Evolutionary conservation across 805 yeast genomes (phyloP).

Genomic region (Nakazawaea populi): DNA sequence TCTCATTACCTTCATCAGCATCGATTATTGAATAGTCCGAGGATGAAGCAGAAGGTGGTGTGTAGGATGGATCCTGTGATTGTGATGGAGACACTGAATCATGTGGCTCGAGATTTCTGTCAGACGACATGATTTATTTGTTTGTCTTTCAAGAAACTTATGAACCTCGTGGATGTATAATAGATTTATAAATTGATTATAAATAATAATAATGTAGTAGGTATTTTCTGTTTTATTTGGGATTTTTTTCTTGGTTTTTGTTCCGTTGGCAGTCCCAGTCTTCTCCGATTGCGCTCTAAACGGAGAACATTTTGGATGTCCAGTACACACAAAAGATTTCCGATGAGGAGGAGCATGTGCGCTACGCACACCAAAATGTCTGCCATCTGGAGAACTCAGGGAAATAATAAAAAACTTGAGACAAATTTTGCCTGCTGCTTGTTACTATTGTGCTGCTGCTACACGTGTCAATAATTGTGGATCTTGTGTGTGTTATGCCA

Average conservation of each 20-base stretch:
- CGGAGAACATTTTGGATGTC: background rate
- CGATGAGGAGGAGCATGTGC: background rate
- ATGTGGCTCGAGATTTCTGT: too few species aligned
- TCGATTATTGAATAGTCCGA: background rate
- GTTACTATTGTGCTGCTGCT: background rate
- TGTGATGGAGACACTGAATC: background rate
- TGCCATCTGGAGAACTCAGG: background rate
- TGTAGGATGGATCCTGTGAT: background rate
- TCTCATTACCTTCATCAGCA: background rate
- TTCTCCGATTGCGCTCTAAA: background rate
- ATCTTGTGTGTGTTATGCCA: too few species aligned
- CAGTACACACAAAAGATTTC: background rate
- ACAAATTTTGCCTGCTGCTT: background rate
- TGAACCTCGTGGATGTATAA: too few species aligned
- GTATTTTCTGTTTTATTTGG: too few species aligned
- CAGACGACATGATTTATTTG: too few species aligned
- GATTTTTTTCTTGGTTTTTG: too few species aligned
- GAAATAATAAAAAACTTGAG: background rate
- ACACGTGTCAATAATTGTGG: background rate
- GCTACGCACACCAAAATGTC: background rate
- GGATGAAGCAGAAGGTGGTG: background rate
- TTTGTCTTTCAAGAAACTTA: too few species aligned
- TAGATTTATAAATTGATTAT: too few species aligned
- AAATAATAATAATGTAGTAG: too few species aligned
- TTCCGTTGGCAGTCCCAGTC: too few species aligned